Base-by-base conservation (phyloP, 2,329 filamentous ascomycete genomes). In the Fusarium metavorans region DNA sequence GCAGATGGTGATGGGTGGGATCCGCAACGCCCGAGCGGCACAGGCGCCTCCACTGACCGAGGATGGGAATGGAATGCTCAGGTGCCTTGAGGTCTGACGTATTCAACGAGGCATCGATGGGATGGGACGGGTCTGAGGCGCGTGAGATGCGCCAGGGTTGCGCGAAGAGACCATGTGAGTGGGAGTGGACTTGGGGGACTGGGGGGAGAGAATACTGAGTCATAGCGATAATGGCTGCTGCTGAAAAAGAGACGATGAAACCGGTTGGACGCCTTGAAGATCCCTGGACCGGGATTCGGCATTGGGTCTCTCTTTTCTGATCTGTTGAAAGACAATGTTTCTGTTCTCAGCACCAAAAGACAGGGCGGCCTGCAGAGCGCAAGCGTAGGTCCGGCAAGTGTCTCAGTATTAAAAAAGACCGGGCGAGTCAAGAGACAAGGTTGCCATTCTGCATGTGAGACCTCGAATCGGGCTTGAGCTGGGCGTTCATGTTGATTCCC, bases 361-460 rank as follows among this genome's bases (percentile, higher is more conserved):
- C 50, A 54, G 27, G 50, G 50, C 57, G 64, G 68, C 71, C 68
- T 69, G 48, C 60, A 48, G 14, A 50, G 43, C 20, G 35, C 25
- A 32, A 54, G 56, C 45, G 43, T 34, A 61, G 43, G 10, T 25
- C 63, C 60, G 59, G 39, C 25, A 37, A 30, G 50, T 43, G 66
- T 70, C 66, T 65, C 39, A 37, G 59, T 45, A 45, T 54, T 35
- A 48, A 57, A 57, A 27, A 16, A 48, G 45, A 30, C 32, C 34
- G 56, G 41, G 39, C 30, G 48, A 32, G 65, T 67, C 41, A 14
- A 57, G 20, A 62, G 48, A 54, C 25, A 61, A 43, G 39, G 45
- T 16, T 43, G 48, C 23, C 30, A 35, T 20, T 50, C 43, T 54
- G 25, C 57, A 52, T 60, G 54, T 57, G 61, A 66, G 57, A 62